Evolutionary conservation across 2,329 filamentous ascomycete genomes (phyloP), one percentile per base, ranked within the genome.

Genomic region (Alternaria novae-zelandiae): DNA sequence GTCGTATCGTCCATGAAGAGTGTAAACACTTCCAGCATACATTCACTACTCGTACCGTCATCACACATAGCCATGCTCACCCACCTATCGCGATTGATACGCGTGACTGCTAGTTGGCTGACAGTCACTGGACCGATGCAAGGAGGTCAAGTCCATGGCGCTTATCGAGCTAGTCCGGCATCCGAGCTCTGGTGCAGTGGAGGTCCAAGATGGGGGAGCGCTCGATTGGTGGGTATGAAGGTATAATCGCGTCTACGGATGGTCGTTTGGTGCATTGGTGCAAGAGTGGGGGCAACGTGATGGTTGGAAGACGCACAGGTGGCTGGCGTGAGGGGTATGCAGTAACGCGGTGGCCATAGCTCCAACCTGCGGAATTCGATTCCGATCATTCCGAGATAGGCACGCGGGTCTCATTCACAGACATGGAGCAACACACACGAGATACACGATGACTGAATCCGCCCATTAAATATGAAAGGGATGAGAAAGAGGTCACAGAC

Each of bases 211-310:
- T 65, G 59, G 64, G 64, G 64, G 41, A 28, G 41, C 36, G 20
- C 49, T 54, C 55, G 54, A 65, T 65, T 71, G 63, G 63, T 44
- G 60, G 56, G 45, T 30, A 47, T 44, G 4, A 25, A 12, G 28
- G 28, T 25, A 13, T 21, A 45, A 25, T 28, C n/a, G 49, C 26
- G 36, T 44, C 20, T 66, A 64, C 55, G 64, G 69, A 17, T 11
- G 62, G 64, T 62, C n/a, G 47, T 21, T 62, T 25, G 11, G 25
- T 20, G 49, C 17, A 45, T 23, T 43, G 41, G 54, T 59, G 69
- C 61, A 73, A 70, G 61, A 71, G 73, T 73, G 73, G 74, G 70
- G 71, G 67, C 63, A 30, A 23, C 15, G 26, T 26, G 54, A 57
- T 61, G 54, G 21, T n/a, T 20, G 45, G 36, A 45, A 59, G 17